Evolutionary conservation across 768 basidiomycete species (phyloP), one percentile per base, ranked within the genome.

Genomic region (Porpolomopsis calyptriformis): DNA sequence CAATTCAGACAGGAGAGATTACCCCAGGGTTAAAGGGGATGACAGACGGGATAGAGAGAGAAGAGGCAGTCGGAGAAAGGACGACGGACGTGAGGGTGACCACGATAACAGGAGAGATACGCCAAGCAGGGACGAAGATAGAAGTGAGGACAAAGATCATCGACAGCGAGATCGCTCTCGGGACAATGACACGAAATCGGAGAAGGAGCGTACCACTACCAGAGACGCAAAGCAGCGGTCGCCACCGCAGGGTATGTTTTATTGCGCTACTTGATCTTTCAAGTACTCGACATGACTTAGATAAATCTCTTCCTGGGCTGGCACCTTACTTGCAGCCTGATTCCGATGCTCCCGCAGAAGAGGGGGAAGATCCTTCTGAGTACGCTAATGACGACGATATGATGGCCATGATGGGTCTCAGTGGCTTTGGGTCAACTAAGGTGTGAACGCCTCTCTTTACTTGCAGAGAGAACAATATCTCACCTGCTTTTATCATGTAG

Each of bases 391-490:
- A 85, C 33, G 85, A 86, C 19, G 75, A 76, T 45, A 89, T 96
- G 80, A 86, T 85, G 76, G 77, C 82, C 29, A 74, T 78, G 71
- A 94, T 98, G 88, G 93, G 94, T 34, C 65, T 98, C 55, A 57
- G 64, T 38, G 87, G 89, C 8, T 98, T 98, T 59, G 90, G 85
- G 8, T 72, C 80, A 0, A 94, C 94, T 0, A 96, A 97, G 72
- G 92, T 88, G 55, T 44, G 64, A 52, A 20, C 40, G 7, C 7
- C 29, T 31, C 7, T 27, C 52, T 5, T 42, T 50, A 12, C 6
- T 23, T 34, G 36, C 2, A 37, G 46, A 45, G 2, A 31, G 20
- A 29, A 43, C 9, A 36, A 5, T 40, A 47, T 14, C 19, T 29
- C 16, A n/a, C 39, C n/a, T n/a, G 26, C 40, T 31, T 39, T 22